Evolutionary conservation across 306 rosid genomes (phyloP).

Genomic region (Oemleria cerasiformis): DNA sequence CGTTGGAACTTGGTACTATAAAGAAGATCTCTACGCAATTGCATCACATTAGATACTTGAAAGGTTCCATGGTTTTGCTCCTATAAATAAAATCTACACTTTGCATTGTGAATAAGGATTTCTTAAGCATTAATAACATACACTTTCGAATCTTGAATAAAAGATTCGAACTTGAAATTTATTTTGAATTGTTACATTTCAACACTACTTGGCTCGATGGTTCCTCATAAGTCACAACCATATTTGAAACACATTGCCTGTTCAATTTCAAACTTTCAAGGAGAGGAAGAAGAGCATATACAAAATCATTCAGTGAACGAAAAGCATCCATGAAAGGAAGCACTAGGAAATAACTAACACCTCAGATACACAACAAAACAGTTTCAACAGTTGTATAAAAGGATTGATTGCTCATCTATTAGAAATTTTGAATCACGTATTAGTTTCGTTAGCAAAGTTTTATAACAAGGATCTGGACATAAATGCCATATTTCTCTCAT

Average conservation of each 20-base stretch:
- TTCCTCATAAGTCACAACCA: too few relatives aligned
- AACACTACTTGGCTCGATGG: too few relatives aligned
- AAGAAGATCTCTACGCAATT: too few relatives aligned
- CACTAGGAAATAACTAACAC: background rate
- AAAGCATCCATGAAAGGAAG: background rate
- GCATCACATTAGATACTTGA: background rate
- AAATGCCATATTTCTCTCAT: background rate
- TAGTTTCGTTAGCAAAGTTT: background rate
- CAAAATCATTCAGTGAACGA: too few relatives aligned
- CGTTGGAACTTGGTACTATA: background rate
- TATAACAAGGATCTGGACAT: slow-evolving; percentile 17
- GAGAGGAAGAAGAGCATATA: background rate
- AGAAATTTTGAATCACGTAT: background rate
- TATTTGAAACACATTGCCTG: background rate
- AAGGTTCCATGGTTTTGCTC: background rate
- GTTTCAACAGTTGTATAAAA: background rate
- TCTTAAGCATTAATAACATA: too few relatives aligned
- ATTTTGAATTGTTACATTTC: too few relatives aligned
- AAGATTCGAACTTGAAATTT: too few relatives aligned
- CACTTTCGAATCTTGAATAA: too few relatives aligned
- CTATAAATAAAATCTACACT: background rate
- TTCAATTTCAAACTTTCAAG: background rate
- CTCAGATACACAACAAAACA: background rate
- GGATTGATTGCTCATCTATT: background rate
- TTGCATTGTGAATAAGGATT: background rate